phyloP scores from a whole-genome alignment of 768 basidiomycete species.

The Strobilomyces confusus region DNA sequence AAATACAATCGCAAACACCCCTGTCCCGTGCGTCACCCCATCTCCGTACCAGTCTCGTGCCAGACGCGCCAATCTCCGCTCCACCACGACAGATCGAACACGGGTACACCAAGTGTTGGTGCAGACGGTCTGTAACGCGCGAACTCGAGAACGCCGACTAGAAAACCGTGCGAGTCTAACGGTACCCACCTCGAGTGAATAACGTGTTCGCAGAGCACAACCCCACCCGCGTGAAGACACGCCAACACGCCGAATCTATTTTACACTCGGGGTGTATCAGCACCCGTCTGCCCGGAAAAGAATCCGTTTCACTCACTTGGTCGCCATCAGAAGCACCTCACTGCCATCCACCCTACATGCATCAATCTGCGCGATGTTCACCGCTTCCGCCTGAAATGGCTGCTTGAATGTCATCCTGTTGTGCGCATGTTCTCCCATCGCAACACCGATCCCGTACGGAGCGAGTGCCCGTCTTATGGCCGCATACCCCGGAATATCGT shows the following conservation, averaged over 20 bases:
- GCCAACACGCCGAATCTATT: conserved; percentile 78
- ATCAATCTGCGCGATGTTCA: conserved; percentile 88
- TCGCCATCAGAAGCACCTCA: conserved; percentile 88
- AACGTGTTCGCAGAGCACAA: conserved; percentile 90
- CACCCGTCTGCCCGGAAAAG: not conserved
- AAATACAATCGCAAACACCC: conserved; percentile 23
- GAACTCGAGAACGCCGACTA: conserved; percentile 42
- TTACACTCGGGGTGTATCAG: not conserved
- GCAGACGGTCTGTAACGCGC: conserved; percentile 84
- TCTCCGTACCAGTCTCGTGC: conserved; percentile 59
- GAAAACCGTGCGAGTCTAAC: not conserved
- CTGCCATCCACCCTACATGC: conserved; percentile 86
- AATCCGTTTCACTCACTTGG: conserved; percentile 51
- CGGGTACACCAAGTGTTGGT: conserved; percentile 76
- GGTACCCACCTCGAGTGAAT: conserved; percentile 65
- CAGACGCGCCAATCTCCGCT: conserved; percentile 6
- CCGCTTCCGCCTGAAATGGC: conserved; percentile 80
- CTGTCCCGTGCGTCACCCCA: conserved; percentile 63
- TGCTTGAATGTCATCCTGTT: conserved; percentile 97
- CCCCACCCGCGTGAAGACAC: conserved; percentile 91
- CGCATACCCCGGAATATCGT: conserved; percentile 84
- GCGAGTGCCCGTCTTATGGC: conserved; percentile 74
- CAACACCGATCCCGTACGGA: conserved; percentile 80
- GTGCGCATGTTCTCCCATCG: conserved; percentile 93
- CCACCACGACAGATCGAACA: conserved; percentile 52